These are phyloP conservation scores for Sphagnum fallax DNA, from an alignment of 228 moss, liverwort and hornwort species.

Conservation along the genomic window DNA sequence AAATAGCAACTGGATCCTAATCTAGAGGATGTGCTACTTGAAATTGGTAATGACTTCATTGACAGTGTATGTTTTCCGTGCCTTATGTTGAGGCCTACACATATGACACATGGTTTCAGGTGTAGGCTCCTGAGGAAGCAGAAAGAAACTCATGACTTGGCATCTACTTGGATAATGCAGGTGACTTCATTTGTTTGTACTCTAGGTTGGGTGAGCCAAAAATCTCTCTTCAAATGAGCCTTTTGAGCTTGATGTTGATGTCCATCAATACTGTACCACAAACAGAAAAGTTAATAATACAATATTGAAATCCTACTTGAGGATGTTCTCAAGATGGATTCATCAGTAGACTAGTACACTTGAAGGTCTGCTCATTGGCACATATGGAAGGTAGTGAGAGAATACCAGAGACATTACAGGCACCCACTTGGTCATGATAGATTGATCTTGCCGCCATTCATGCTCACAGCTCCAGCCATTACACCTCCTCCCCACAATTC, in stretches of 20 bases:
- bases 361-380: too few relatives aligned
- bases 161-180: slow-evolving; percentile 7
- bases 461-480: slow-evolving; percentile 98
- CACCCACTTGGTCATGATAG: slow-evolving; percentile 78
- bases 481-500: slow-evolving; percentile 72
- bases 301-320: too few relatives aligned
- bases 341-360: too few relatives aligned
- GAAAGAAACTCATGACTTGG: not conserved
- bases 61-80: slow-evolving; percentile 41
- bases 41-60: slow-evolving; percentile 91
- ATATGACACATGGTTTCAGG: too few relatives aligned
- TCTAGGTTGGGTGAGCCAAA: slow-evolving; percentile 72
- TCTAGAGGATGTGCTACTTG: slow-evolving; percentile 83
- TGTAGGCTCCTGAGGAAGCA: not conserved
- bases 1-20: slow-evolving; percentile 79
- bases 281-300: not conserved
- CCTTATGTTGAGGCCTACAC: not conserved
- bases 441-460: slow-evolving; percentile 89
- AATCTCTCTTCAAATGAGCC: slow-evolving; percentile 83
- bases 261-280: slow-evolving; percentile 69
- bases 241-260: slow-evolving; percentile 49
- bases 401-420: slow-evolving; percentile 67
- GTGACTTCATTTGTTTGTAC: slow-evolving; percentile 78
- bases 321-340: too few relatives aligned
- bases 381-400: not conserved